Evolutionary conservation across 495 filamentous ascomycete species (phyloP).

Genomic region (Penicillium crystallinum): DNA sequence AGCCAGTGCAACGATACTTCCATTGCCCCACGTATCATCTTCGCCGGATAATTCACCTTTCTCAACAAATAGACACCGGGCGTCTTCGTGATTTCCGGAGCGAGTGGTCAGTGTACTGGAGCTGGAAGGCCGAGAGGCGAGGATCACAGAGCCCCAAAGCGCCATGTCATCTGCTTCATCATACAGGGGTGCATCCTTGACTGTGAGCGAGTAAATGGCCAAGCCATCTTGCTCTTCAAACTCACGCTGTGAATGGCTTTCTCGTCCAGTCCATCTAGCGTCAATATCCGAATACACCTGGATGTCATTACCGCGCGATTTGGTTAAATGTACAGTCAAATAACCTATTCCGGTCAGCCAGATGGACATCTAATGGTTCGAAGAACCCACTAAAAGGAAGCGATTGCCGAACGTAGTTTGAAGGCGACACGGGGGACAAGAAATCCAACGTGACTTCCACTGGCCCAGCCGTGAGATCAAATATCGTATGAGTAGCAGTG

Average conservation of each 20-base stretch:
- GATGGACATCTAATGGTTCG: not conserved
- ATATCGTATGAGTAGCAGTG: constrained; percentile 43
- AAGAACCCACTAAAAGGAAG: constrained; percentile 61
- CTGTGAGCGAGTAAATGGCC: constrained; percentile 27
- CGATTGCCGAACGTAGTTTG: constrained; percentile 74
- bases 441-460: constrained; percentile 52
- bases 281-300: constrained; percentile 49
- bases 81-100: constrained; percentile 18
- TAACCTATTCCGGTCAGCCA: constrained; percentile 44
- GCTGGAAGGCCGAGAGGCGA: constrained; percentile 24
- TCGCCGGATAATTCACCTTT: constrained; percentile 17
- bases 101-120: constrained; percentile 26
- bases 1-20: constrained; percentile 32
- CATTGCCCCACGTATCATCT: constrained; percentile 22
- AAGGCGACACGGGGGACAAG: constrained; percentile 81
- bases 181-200: constrained; percentile 33
- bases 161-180: constrained; percentile 42
- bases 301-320: constrained; percentile 23
- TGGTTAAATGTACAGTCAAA: constrained; percentile 57
- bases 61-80: constrained; percentile 22
- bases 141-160: constrained; percentile 38
- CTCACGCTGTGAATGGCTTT: constrained; percentile 18
- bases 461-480: constrained; percentile 37
- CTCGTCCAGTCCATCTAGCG: constrained; percentile 43
- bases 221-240: constrained; percentile 26